These are phyloP conservation scores for Myriosclerotinia scirpicola DNA, from an alignment of 2,329 filamentous ascomycete species.

Conservation along the genomic window DNA sequence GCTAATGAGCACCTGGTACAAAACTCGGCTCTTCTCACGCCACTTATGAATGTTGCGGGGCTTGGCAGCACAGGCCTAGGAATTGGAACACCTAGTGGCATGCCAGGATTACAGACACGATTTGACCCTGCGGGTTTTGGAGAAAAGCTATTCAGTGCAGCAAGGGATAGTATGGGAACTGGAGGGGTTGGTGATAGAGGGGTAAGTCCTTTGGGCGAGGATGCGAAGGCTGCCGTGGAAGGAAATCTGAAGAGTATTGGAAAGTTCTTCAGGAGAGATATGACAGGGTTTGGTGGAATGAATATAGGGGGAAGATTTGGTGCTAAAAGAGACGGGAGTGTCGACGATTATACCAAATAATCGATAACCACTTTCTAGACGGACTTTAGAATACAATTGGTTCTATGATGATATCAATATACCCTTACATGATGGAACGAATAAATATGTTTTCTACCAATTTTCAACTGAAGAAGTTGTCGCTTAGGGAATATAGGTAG, in stretches of 20 bases:
- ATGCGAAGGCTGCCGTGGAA: conserved; percentile 72
- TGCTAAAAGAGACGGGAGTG: conserved; percentile 30
- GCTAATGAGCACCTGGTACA: conserved; percentile 67
- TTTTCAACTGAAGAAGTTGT: too few species aligned
- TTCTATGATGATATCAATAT: background rate
- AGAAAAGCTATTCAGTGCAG: conserved; percentile 83
- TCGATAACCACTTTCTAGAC: background rate
- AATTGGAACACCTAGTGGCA: conserved; percentile 47
- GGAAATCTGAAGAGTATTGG: conserved; percentile 95
- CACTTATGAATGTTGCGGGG: conserved; percentile 55
- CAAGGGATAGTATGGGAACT: conserved; percentile 72
- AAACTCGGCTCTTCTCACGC: conserved; percentile 68
- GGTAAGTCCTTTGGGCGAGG: conserved; percentile 41
- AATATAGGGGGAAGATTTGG: conserved; percentile 63
- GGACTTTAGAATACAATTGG: conserved; percentile 1
- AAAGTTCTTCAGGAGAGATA: conserved; percentile 91
- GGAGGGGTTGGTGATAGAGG: conserved; percentile 25
- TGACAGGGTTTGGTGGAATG: conserved; percentile 64
- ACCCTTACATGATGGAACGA: background rate
- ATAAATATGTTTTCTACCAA: background rate
- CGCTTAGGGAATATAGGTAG: too few species aligned
- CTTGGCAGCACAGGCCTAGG: conserved; percentile 47
- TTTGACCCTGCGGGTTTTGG: conserved; percentile 84
- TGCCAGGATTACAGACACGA: conserved; percentile 48
- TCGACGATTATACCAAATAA: conserved; percentile 33